These are phyloP conservation scores for Besnoitia besnoiti DNA, from an alignment of 169 alveolate genomes.

Conservation along the genomic window DNA sequence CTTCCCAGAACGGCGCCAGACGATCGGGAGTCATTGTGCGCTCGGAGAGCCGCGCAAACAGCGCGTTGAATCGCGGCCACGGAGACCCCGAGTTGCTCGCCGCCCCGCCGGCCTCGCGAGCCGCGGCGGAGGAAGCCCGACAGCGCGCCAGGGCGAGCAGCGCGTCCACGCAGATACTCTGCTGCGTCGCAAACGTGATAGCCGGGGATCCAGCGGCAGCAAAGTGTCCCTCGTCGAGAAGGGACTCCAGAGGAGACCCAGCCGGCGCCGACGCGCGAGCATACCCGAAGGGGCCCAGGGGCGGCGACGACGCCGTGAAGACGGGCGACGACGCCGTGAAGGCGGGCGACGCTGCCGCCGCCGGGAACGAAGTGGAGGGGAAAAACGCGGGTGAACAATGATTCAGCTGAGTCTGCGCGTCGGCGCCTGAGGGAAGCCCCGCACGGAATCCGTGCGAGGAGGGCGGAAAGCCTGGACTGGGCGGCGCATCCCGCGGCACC, in stretches of 20 bases:
- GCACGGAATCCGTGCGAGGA: no score
- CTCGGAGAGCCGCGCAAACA: background rate
- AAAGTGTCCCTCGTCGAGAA: no score
- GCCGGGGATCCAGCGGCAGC: background rate
- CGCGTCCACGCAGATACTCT: slow-evolving; percentile 11
- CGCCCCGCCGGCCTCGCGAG: background rate
- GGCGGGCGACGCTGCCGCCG: background rate
- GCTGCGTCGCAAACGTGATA: background rate
- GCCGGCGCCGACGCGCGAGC: no score
- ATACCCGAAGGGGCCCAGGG: background rate
- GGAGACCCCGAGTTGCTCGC: background rate
- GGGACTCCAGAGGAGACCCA: no score
- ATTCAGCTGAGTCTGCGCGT: no score
- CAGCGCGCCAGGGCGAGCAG: background rate
- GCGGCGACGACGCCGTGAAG: background rate
- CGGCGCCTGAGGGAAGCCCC: no score
- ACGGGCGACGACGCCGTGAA: background rate
- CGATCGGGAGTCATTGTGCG: background rate
- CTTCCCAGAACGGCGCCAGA: background rate
- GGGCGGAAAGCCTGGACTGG: no score
- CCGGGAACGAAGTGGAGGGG: background rate
- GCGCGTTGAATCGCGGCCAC: background rate
- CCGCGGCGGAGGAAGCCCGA: background rate
- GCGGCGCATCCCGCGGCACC: no score
- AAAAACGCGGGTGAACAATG: no score